Evolutionary conservation across 202 grass and related monocot species (phyloP).

Genomic region (Schoenoplectus tabernaemontani): DNA sequence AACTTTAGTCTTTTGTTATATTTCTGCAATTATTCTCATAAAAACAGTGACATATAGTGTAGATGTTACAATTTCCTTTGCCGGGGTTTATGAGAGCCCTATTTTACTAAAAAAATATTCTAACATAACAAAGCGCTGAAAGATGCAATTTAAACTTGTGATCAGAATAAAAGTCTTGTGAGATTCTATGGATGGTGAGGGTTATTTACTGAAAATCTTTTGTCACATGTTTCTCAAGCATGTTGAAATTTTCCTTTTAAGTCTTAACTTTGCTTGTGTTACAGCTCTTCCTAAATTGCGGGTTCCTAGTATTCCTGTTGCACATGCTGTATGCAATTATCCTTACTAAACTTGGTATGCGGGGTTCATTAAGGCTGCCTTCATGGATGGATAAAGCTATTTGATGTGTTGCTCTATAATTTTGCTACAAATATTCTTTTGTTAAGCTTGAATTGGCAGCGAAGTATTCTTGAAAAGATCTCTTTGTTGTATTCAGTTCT

Average conservation of each 20-base stretch:
- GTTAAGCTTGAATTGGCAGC: background rate
- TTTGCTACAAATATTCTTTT: background rate
- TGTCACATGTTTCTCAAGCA: background rate
- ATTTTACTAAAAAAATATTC: too few species aligned
- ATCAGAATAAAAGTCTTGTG: background rate
- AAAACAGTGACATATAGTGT: background rate
- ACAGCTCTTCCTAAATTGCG: constrained; percentile 85
- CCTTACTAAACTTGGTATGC: constrained; percentile 74
- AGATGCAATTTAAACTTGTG: background rate
- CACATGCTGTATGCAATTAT: constrained; percentile 76
- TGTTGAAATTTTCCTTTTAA: background rate
- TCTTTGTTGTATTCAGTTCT: background rate
- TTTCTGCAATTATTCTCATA: background rate
- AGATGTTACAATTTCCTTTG: background rate
- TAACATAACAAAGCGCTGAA: background rate
- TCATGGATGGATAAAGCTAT: constrained; percentile 62
- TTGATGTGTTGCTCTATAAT: background rate
- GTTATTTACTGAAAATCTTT: background rate
- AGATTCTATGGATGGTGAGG: background rate
- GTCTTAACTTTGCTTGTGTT: constrained; percentile 7
- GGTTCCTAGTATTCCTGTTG: constrained; percentile 77
- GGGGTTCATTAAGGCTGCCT: constrained; percentile 50
- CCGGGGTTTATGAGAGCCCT: too few species aligned
- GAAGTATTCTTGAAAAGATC: background rate
- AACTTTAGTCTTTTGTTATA: background rate